Conservation (phyloP, 495 filamentous ascomycete genomes). For the Podospora pseudocomata region DNA sequence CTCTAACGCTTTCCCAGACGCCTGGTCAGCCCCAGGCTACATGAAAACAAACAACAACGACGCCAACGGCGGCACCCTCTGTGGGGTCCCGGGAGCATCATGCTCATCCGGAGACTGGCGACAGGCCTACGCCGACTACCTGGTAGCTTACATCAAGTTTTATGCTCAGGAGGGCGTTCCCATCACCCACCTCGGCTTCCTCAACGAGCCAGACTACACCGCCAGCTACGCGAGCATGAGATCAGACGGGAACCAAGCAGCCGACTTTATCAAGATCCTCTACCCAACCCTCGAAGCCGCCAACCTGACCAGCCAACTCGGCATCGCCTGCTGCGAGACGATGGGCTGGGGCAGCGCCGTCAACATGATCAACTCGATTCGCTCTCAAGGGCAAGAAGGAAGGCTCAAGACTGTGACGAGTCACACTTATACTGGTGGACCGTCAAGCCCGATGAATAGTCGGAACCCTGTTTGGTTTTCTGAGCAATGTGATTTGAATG, state of each 20-base stretch:
- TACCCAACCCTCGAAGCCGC: slow-evolving; percentile 30
- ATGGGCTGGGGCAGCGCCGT: slow-evolving; percentile 42
- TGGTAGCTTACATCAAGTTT: slow-evolving; percentile 50
- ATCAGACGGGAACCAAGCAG: slow-evolving; percentile 36
- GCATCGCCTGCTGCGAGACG: slow-evolving; percentile 41
- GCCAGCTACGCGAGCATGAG: slow-evolving; percentile 40
- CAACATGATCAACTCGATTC: slow-evolving; percentile 37
- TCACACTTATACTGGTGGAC: slow-evolving; percentile 40
- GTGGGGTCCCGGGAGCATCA: slow-evolving; percentile 43
- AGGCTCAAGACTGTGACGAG: slow-evolving; percentile 37
- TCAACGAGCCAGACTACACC: slow-evolving; percentile 44
- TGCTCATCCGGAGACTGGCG: slow-evolving; percentile 53
- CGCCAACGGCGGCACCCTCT: slow-evolving; percentile 52
- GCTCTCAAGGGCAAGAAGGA: slow-evolving; percentile 26
- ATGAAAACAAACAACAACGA: slow-evolving; percentile 55
- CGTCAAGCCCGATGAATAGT: slow-evolving; percentile 32
- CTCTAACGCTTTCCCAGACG: slow-evolving; percentile 19
- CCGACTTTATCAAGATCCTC: slow-evolving; percentile 42
- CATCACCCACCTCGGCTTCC: slow-evolving; percentile 48
- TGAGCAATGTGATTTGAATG: slow-evolving; percentile 47
- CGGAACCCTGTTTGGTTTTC: slow-evolving; percentile 37
- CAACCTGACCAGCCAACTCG: slow-evolving; percentile 30
- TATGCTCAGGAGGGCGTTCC: slow-evolving; percentile 50
- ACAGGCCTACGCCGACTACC: slow-evolving; percentile 54
- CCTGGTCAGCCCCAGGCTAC: slow-evolving; percentile 45